phyloP scores from a whole-genome alignment of 345 rosid genomes.

The Kernera saxatilis region DNA sequence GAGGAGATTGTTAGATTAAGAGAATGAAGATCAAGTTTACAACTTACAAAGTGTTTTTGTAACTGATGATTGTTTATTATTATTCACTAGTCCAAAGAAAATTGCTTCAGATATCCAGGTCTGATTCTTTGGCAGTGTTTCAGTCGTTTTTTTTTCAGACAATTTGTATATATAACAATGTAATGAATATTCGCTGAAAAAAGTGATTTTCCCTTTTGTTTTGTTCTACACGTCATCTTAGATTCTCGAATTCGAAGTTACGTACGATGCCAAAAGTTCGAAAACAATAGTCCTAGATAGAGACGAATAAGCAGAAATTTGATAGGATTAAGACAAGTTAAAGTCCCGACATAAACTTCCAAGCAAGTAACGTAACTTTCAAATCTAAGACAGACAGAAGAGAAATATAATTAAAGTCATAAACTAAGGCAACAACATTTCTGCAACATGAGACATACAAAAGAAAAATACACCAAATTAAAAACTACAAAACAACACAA shows the following conservation, averaged over 20 bases:
- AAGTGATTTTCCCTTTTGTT: not conserved
- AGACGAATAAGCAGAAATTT: not conserved
- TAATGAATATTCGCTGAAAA: conserved; percentile 23
- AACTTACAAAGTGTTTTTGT: conserved; percentile 11
- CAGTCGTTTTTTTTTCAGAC: conserved; percentile 2
- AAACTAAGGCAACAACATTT: conserved; percentile 23
- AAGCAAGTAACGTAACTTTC: conserved; percentile 26
- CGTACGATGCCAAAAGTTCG: conserved; percentile 24
- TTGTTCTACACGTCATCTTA: conserved; percentile 8
- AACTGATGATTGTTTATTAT: not conserved
- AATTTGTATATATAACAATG: not conserved
- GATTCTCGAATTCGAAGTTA: conserved; percentile 13
- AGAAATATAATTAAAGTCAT: conserved; percentile 14
- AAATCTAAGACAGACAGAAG: conserved; percentile 22
- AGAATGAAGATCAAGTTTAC: not conserved
- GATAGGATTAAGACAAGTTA: conserved; percentile 24
- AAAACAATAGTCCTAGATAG: not conserved
- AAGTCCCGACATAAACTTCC: conserved; percentile 21
- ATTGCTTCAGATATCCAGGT: conserved; percentile 20
- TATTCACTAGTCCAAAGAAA: conserved; percentile 14
- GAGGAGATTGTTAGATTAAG: conserved; percentile 4
- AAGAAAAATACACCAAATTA: not conserved
- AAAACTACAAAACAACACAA: not conserved
- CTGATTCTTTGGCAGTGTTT: conserved; percentile 15
- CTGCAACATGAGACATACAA: conserved; percentile 15